Evolutionary conservation across 257 asterid species (phyloP), one percentile per base, ranked within the genome.

Genomic region (Lavandula angustifolia): DNA sequence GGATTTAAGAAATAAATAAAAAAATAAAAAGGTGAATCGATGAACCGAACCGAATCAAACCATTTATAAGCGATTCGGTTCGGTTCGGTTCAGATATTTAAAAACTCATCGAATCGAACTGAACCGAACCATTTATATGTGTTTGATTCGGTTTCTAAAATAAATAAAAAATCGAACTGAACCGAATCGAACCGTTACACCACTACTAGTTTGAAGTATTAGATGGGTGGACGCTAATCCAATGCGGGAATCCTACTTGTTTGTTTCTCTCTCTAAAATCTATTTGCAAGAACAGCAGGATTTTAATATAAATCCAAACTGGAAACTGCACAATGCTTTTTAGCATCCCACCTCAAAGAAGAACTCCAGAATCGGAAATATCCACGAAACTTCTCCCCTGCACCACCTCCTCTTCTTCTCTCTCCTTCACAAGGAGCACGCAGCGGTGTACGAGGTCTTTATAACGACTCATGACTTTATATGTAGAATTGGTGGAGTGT

Each of bases 341-440:
- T 11, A 14, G 8, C 6, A 6, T 33, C 13, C 13, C 12, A 62
- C 51, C 38, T 43, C 60, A 43, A 33, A 13, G 8, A 69, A 17
- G 22, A 44, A 16, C 38, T 52, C 38, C 59, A 59, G 47, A 27
- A 3, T 14, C 7, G 56, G 79, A 80, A 76, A 68, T 57, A 71
- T 73, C 80, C 71, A 56, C 60, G 84, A 82, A 82, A 33, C 74
- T 79, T 79, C 83, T 73, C 69, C 56, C 76, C 69, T 16, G 3
- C 9, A 14, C 55, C 13, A 32, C 1, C 17, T 0, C 49, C 14
- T 2, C 13, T 41, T 38, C 31, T 38, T 22, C 29, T 17, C n/a
- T 34, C 27, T 51, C 52, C 38, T 32, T 59, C 62, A 10, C 52
- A 9, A 49, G 16, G 48, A 14, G 46, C 58, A 66, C 68, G 10